A percentile compares a stretch with the other conserved stretches of the same genome.
Conservation (phyloP, 2,329 filamentous ascomycete genomes). For the Aureobasidium namibiae region DNA sequence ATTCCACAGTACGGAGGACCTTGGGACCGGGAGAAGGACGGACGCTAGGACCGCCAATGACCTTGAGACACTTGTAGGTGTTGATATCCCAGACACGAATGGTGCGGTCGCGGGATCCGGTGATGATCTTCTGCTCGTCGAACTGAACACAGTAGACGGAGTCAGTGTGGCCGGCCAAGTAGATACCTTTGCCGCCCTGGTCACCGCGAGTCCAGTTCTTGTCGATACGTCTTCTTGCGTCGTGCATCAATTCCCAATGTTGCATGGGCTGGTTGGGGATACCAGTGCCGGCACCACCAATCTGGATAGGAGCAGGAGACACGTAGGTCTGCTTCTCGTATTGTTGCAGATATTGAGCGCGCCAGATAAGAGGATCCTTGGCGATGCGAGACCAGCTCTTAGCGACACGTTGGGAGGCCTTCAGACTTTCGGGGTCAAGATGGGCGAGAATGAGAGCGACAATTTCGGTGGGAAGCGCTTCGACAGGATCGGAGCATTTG, state of each 20-base stretch:
- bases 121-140: slow-evolving; percentile 96
- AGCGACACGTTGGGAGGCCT: slow-evolving; percentile 49
- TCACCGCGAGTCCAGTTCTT: slow-evolving; percentile 65
- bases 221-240: slow-evolving; percentile 66
- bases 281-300: slow-evolving; percentile 47
- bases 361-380: slow-evolving; percentile 53
- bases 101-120: slow-evolving; percentile 88
- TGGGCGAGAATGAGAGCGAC: slow-evolving; percentile 51
- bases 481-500: slow-evolving; percentile 39
- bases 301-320: slow-evolving; percentile 36
- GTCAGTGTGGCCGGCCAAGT: slow-evolving; percentile 87
- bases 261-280: slow-evolving; percentile 46
- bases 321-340: slow-evolving; percentile 41
- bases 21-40: slow-evolving; percentile 41
- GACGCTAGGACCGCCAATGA: slow-evolving; percentile 70
- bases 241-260: slow-evolving; percentile 81
- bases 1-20: slow-evolving; percentile 34
- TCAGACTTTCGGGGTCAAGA: slow-evolving; percentile 50
- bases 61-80: slow-evolving; percentile 72
- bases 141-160: slow-evolving; percentile 98
- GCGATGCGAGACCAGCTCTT: slow-evolving; percentile 48
- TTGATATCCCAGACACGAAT: slow-evolving; percentile 95
- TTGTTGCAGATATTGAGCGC: slow-evolving; percentile 49
- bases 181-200: slow-evolving; percentile 65
- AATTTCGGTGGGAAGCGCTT: slow-evolving; percentile 50